A percentile compares a stretch with the other conserved stretches of the same genome.
phyloP scores from a whole-genome alignment of 2,329 filamentous ascomycete species.

The Teratosphaeria epicoccoides region DNA sequence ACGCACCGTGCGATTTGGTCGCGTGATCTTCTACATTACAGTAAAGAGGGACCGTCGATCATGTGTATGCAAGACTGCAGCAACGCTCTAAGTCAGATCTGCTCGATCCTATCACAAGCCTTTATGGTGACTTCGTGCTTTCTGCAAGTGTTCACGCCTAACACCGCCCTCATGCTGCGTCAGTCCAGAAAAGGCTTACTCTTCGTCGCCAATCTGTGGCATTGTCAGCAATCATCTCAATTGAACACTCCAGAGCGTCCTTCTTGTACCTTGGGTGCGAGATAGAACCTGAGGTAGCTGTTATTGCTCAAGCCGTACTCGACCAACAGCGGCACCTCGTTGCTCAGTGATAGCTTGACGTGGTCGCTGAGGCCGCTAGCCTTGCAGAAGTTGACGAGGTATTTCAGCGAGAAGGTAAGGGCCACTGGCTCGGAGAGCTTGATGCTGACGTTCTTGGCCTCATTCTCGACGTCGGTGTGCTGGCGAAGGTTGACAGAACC shows the following conservation, averaged over 20 bases:
- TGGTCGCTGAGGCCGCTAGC: conserved; percentile 69
- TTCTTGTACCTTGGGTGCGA: conserved; percentile 82
- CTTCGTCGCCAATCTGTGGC: conserved; percentile 59
- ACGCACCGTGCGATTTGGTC: background rate
- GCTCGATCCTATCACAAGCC: background rate
- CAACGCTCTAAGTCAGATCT: background rate
- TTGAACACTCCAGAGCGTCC: background rate
- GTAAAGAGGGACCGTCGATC: background rate
- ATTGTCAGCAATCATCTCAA: background rate
- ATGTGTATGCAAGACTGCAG: background rate
- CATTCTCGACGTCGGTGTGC: conserved; percentile 82
- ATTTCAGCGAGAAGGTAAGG: conserved; percentile 96
- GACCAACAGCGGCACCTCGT: conserved; percentile 90
- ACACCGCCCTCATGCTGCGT: background rate
- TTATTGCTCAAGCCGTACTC: conserved; percentile 75
- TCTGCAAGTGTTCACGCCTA: background rate
- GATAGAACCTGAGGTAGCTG: conserved; percentile 92
- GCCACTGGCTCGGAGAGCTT: conserved; percentile 84
- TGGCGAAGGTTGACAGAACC: conserved; percentile 85
- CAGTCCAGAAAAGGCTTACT: conserved; percentile 2
- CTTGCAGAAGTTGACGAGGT: conserved; percentile 99
- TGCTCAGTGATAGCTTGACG: conserved; percentile 89
- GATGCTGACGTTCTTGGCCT: conserved; percentile 75
- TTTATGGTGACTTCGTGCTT: background rate
- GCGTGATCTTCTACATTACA: background rate